Evolutionary conservation across 352 stramenopile species (phyloP).

Genomic region (Phytophthora cactorum): DNA sequence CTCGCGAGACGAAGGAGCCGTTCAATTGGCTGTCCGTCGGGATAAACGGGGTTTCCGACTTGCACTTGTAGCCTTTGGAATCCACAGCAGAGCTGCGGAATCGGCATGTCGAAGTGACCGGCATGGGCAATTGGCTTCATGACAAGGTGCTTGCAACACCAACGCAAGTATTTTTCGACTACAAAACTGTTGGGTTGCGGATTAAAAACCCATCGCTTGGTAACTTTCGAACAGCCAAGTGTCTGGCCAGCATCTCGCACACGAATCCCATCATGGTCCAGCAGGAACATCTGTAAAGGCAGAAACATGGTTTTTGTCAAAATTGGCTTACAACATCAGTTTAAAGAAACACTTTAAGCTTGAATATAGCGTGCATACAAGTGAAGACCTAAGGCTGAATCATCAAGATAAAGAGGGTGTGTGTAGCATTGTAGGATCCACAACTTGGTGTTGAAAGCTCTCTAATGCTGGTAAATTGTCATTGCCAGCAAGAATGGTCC

Average conservation of each 20-base stretch:
- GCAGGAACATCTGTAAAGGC: slow-evolving; percentile 26
- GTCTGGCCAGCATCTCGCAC: slow-evolving; percentile 5
- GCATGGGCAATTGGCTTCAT: background rate
- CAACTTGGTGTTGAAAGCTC: too few species aligned
- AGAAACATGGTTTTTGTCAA: slow-evolving; percentile 12
- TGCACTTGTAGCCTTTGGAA: slow-evolving; percentile 19
- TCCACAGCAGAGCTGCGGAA: background rate
- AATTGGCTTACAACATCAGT: slow-evolving; percentile 6
- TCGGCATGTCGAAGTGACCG: background rate
- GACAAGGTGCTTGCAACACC: background rate
- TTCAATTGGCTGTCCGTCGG: slow-evolving; percentile 29
- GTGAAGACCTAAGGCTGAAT: too few species aligned
- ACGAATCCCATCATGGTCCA: slow-evolving; percentile 19
- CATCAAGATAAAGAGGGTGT: too few species aligned
- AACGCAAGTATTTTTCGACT: slow-evolving; percentile 1
- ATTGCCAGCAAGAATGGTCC: too few species aligned
- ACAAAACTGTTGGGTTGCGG: slow-evolving; percentile 1
- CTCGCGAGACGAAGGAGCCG: slow-evolving; percentile 2
- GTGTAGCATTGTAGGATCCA: too few species aligned
- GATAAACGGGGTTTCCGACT: slow-evolving; percentile 21
- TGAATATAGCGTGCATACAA: too few species aligned
- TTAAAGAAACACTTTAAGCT: background rate
- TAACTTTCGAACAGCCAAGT: slow-evolving; percentile 29
- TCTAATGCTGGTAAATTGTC: too few species aligned
- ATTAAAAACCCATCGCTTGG: slow-evolving; percentile 18